A percentile compares a stretch with the other conserved stretches of the same genome.
Conservation (phyloP, 768 basidiomycete genomes). For the Terana coerulea region DNA sequence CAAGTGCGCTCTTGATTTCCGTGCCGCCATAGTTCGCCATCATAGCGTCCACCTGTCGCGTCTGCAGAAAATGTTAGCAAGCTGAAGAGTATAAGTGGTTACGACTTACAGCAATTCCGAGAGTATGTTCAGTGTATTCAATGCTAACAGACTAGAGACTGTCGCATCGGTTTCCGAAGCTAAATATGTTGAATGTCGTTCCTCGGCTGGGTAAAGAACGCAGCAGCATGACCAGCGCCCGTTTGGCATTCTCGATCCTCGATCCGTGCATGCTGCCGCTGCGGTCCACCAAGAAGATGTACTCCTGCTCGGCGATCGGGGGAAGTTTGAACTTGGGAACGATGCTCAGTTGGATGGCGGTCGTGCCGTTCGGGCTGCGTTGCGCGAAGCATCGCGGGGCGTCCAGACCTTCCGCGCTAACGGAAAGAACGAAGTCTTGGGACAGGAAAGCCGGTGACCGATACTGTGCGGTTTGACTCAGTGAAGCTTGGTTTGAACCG, state of each 20-base stretch:
- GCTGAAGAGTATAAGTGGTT: neutral
- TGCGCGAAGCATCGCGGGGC: constrained; percentile 56
- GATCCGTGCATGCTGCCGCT: constrained; percentile 46
- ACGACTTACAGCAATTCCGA: constrained; percentile 37
- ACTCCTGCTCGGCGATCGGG: constrained; percentile 45
- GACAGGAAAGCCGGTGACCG: constrained; percentile 39
- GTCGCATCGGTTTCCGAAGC: constrained; percentile 37
- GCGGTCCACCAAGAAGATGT: constrained; percentile 57
- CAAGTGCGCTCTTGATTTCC: constrained; percentile 41
- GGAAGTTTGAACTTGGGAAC: constrained; percentile 48
- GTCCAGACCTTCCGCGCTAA: constrained; percentile 48
- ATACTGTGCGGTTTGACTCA: constrained; percentile 38
- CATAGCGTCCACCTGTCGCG: constrained; percentile 35
- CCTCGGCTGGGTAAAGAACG: constrained; percentile 40
- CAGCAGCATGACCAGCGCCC: constrained; percentile 43
- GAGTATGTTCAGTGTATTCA: constrained; percentile 25
- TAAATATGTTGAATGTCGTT: constrained; percentile 55
- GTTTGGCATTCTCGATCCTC: constrained; percentile 45
- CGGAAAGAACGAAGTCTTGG: constrained; percentile 47
- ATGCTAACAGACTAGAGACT: constrained; percentile 35
- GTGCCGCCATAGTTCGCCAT: constrained; percentile 47
- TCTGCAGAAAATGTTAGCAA: neutral
- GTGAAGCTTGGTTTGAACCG: constrained; percentile 25
- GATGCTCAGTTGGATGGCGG: constrained; percentile 51
- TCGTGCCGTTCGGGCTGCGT: constrained; percentile 27